Conservation (phyloP, 1,139 yeast species). For the Blastobotrys indianensis region DNA sequence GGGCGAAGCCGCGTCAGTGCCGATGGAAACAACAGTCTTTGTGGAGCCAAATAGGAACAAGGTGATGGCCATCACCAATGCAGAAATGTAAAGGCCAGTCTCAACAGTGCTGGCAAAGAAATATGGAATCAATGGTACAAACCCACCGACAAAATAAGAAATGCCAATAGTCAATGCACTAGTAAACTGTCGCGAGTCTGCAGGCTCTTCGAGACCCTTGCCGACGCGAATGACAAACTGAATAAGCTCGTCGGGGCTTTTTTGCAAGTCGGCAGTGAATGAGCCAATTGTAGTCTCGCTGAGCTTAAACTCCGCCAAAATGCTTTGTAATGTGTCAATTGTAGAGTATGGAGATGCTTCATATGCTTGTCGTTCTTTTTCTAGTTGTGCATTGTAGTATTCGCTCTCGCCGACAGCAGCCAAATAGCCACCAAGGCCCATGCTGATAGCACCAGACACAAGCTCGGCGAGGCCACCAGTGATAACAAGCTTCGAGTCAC, state of each 20-base stretch:
- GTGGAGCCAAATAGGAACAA: conserved; percentile 80
- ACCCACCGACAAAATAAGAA: conserved; percentile 73
- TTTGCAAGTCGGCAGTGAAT: conserved; percentile 58
- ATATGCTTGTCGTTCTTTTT: conserved; percentile 56
- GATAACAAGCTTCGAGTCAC: conserved; percentile 65
- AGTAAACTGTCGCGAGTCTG: conserved; percentile 69
- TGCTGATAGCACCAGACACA: conserved; percentile 76
- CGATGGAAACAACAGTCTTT: conserved; percentile 80
- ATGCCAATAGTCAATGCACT: conserved; percentile 73
- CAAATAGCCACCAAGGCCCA: conserved; percentile 79
- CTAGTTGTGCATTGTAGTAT: conserved; percentile 44
- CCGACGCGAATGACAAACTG: conserved; percentile 70
- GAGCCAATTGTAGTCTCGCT: conserved; percentile 54
- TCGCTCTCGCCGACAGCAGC: conserved; percentile 78
- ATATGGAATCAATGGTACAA: conserved; percentile 73
- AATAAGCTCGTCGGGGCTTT: conserved; percentile 53
- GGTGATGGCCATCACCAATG: conserved; percentile 76
- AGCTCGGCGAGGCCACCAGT: conserved; percentile 86
- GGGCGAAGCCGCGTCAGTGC: conserved; percentile 50
- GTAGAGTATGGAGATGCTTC: conserved; percentile 47
- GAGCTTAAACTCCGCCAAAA: conserved; percentile 64
- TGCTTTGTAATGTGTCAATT: conserved; percentile 57
- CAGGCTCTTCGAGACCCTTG: conserved; percentile 73
- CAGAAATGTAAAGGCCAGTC: conserved; percentile 69
- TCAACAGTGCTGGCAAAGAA: conserved; percentile 70